Conservation (phyloP, 805 yeast species). For the Candida hungchunana region DNA sequence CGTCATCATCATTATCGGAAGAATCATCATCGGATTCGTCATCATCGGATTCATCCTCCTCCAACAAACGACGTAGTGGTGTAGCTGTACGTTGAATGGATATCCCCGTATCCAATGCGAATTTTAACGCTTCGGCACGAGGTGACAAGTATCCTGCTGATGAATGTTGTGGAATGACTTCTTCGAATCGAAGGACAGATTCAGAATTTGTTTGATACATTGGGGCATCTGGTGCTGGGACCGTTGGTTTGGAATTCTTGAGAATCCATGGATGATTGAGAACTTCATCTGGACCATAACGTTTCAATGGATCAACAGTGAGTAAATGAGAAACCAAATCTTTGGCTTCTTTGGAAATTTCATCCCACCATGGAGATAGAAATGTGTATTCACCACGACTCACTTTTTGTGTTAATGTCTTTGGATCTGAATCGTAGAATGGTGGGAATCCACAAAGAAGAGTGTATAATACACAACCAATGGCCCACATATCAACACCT, state of each 20-base stretch:
- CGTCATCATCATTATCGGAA: conserved; percentile 9
- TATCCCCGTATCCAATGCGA: conserved; percentile 80
- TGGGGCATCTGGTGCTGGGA: conserved; percentile 48
- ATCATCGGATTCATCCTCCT: conserved; percentile 20
- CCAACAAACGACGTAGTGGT: conserved; percentile 23
- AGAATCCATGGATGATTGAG: conserved; percentile 75
- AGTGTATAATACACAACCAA: conserved; percentile 68
- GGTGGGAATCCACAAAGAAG: conserved; percentile 84
- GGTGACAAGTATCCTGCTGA: conserved; percentile 44
- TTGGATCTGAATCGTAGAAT: conserved; percentile 75
- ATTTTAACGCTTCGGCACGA: conserved; percentile 77
- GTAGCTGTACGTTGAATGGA: conserved; percentile 64
- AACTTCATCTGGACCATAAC: conserved; percentile 79
- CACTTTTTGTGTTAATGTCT: conserved; percentile 68
- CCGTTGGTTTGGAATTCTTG: conserved; percentile 35
- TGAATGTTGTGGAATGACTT: conserved; percentile 22
- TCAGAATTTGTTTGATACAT: conserved; percentile 21
- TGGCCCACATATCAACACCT: conserved; percentile 70
- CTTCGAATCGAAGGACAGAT: conserved; percentile 25
- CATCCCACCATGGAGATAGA: conserved; percentile 87
- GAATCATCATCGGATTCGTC: no score
- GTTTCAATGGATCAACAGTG: conserved; percentile 70
- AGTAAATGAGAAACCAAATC: conserved; percentile 80
- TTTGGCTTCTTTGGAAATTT: conserved; percentile 79
- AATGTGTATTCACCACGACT: conserved; percentile 68